phyloP scores from a whole-genome alignment of 306 rosid species.

The Vigna hirtella region DNA sequence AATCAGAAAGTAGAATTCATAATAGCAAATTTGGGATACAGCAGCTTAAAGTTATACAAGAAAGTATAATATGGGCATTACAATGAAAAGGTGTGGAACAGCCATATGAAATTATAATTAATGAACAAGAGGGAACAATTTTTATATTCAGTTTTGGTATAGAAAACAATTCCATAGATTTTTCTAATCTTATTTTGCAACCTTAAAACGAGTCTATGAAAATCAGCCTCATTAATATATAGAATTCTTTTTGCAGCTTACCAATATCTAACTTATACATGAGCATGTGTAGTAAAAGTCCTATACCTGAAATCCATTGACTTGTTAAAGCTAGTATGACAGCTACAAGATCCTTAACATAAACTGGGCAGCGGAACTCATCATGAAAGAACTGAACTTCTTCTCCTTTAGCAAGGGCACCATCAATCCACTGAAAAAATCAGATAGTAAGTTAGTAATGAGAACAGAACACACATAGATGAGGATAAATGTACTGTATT shows the following conservation, averaged over 20 bases:
- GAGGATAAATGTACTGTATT: not conserved
- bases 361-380: slow-evolving; percentile 89
- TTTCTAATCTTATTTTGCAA: slow-evolving; percentile 25
- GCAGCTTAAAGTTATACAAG: slow-evolving; percentile 21
- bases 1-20: slow-evolving; percentile 35
- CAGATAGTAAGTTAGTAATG: slow-evolving; percentile 17
- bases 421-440: slow-evolving; percentile 85
- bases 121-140: not conserved
- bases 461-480: not conserved
- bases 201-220: slow-evolving; percentile 10
- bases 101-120: slow-evolving; percentile 2
- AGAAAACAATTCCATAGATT: not conserved
- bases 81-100: slow-evolving; percentile 8
- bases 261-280: not conserved
- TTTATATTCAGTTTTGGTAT: not conserved
- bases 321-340: slow-evolving; percentile 65
- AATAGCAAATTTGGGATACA: slow-evolving; percentile 29
- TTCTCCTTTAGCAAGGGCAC: slow-evolving; percentile 72
- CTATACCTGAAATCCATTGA: slow-evolving; percentile 78
- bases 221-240: not conserved
- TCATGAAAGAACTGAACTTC: slow-evolving; percentile 72
- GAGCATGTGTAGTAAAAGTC: slow-evolving; percentile 25
- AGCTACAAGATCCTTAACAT: slow-evolving; percentile 78
- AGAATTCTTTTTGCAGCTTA: not conserved
- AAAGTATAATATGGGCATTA: slow-evolving; percentile 2